Percentiles rank a stretch among this genome's conserved stretches.
These are phyloP conservation scores for Dendrocalamus latiflorus DNA, from an alignment of 202 grass and related monocot genomes.

Conservation along the genomic window DNA sequence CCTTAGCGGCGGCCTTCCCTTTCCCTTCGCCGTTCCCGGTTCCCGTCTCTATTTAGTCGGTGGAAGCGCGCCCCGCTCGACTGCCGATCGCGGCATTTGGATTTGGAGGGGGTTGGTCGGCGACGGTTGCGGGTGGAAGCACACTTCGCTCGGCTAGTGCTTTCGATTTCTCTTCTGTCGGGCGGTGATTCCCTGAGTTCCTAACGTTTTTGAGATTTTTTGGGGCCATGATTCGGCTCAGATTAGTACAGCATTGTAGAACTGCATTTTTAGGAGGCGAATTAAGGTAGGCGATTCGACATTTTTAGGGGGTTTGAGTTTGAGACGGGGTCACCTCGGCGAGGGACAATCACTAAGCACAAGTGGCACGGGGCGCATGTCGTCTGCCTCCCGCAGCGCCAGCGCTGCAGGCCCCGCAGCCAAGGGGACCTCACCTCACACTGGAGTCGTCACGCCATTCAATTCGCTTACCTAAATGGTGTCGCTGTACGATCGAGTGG, in stretches of 20 bases:
- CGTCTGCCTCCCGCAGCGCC: not conserved
- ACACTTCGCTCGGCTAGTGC: not conserved
- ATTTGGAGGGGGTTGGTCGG: not conserved
- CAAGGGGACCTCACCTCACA: constrained; percentile 10
- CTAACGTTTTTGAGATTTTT: not conserved
- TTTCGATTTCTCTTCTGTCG: not conserved
- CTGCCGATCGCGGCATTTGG: not conserved
- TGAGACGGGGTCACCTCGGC: not conserved
- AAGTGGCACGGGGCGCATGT: not conserved
- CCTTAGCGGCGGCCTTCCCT: not conserved
- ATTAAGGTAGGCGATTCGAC: not conserved
- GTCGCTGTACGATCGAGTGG: not conserved
- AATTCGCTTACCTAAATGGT: constrained; percentile 38
- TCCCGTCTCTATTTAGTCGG: not conserved
- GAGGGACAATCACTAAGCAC: not conserved
- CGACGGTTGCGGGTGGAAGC: not conserved
- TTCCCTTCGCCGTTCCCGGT: not conserved
- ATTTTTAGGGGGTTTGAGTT: not conserved
- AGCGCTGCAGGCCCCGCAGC: not conserved
- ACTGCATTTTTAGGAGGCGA: not conserved
- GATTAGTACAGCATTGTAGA: not conserved
- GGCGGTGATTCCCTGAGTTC: not conserved
- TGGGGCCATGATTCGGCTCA: not conserved
- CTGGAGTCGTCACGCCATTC: constrained; percentile 28
- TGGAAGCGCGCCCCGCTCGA: not conserved